Conservation (phyloP, 768 basidiomycete genomes). For the Lentinula guzmanii region DNA sequence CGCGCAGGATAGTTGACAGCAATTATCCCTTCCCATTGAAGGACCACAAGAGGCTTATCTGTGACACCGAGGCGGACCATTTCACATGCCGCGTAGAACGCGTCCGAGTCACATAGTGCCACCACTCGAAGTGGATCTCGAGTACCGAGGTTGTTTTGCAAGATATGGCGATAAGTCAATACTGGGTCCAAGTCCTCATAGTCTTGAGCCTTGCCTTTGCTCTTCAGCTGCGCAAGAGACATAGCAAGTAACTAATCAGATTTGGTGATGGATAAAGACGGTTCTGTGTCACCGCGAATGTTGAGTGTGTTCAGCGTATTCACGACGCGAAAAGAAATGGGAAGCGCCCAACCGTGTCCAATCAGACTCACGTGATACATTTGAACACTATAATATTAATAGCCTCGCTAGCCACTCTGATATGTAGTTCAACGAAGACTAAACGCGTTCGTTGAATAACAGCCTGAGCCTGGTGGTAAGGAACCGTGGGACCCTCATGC, state of each 20-base stretch:
- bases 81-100: conserved; percentile 84
- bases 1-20: conserved; percentile 96
- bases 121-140: conserved; percentile 78
- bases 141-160: conserved; percentile 60
- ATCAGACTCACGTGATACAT: too few relatives aligned
- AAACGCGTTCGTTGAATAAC: too few relatives aligned
- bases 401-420: too few relatives aligned
- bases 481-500: too few relatives aligned
- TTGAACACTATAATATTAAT: too few relatives aligned
- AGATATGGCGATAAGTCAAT: conserved; percentile 78
- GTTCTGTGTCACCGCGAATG: too few relatives aligned
- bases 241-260: neutral
- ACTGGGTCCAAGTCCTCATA: conserved; percentile 53
- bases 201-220: conserved; percentile 42
- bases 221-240: conserved; percentile 35
- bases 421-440: too few relatives aligned
- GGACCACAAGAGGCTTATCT: conserved; percentile 54
- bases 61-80: conserved; percentile 69
- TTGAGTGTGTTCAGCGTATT: too few relatives aligned
- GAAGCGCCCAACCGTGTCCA: too few relatives aligned
- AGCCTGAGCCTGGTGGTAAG: too few relatives aligned
- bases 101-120: conserved; percentile 88
- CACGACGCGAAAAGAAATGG: too few relatives aligned
- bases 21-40: conserved; percentile 68
- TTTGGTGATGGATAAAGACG: too few relatives aligned